Base-by-base conservation (phyloP, 1,284 basidiomycete species). In the Leccinum subrobustum region DNA sequence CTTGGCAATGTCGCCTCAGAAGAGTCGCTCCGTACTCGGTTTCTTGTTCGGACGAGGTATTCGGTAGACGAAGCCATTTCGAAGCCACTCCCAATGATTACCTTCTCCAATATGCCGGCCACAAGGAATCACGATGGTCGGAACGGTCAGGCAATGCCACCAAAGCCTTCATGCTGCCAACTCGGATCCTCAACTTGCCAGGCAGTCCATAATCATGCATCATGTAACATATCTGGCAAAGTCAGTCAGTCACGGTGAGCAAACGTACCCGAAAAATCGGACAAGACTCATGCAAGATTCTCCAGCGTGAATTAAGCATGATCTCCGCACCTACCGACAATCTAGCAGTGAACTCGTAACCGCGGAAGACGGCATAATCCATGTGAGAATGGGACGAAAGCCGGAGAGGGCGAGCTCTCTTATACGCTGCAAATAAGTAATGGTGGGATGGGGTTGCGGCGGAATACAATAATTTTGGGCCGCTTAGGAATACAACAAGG, bases 401-500 rank as follows among this genome's bases (percentile, higher is more conserved):
- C 23, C 20, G 12, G 4, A 20, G 50, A 27, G 20, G 33, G 2
- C 1, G 37, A 5, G 16, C 16, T 23, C 25, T 37, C 27, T 56
- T 7, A 42, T 54, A 14, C 12, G 27, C 23, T 44, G 35, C 31
- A 20, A 12, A 53, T 23, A 47, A 25, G 20, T 23, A 39, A 25
- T 23, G 47, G 33, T 55, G 29, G 37, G 52, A 52, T 39, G 52
- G n/a, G 33, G 20, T 48, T 27, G 60, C 3, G 54, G 59, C 44
- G 48, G 52, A 27, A 58, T 69, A 63, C 67, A 64, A n/a, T 60
- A 27, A 57, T 18, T 61, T 66, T 58, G 50, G 53, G 29, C 51
- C 62, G 48, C 25, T 58, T 60, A 65, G 35, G 60, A 57, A 64
- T 73, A 73, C 68, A 74, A 57, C 57, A 60, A 52, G 58, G 59